Evolutionary conservation across 257 asterid species (phyloP).

Genomic region (Penstemon newberryi): DNA sequence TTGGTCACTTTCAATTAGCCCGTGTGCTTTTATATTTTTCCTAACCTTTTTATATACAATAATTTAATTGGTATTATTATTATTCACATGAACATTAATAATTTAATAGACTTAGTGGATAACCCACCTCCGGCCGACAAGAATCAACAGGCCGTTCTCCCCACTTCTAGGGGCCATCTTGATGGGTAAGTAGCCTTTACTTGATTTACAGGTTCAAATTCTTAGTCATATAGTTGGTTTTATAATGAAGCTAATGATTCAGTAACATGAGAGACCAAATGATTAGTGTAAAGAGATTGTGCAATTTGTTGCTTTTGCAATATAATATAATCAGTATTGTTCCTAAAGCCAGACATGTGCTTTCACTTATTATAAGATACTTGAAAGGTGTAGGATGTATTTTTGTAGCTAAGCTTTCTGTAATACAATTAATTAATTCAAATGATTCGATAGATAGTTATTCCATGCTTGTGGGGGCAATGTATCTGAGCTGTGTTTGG

Average conservation of each 20-base stretch:
- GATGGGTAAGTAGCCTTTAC: slow-evolving; percentile 40
- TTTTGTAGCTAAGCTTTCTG: slow-evolving; percentile 15
- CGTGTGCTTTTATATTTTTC: neutral
- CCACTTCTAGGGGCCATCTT: slow-evolving; percentile 53
- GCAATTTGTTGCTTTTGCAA: slow-evolving; percentile 40
- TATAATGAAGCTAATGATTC: slow-evolving; percentile 55
- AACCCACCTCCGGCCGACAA: slow-evolving; percentile 50
- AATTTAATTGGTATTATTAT: neutral
- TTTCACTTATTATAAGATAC: slow-evolving; percentile 35
- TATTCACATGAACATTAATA: slow-evolving; percentile 30
- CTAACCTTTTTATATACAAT: neutral
- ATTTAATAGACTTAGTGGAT: slow-evolving; percentile 40
- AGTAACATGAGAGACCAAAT: slow-evolving; percentile 76
- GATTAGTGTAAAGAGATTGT: slow-evolving; percentile 49
- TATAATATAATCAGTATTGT: slow-evolving; percentile 37
- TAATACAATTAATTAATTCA: slow-evolving; percentile 16
- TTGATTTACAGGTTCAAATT: slow-evolving; percentile 46
- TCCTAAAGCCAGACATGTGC: slow-evolving; percentile 52
- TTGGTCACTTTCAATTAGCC: neutral
- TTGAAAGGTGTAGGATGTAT: slow-evolving; percentile 33
- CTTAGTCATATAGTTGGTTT: slow-evolving; percentile 35
- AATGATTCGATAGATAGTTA: slow-evolving; percentile 25
- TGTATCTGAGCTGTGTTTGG: slow-evolving; percentile 15
- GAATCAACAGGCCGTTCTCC: slow-evolving; percentile 58
- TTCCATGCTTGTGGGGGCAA: slow-evolving; percentile 35